These are phyloP conservation scores for Exophiala sp. DNA, from an alignment of 2,329 filamentous ascomycete species.

Conservation along the genomic window DNA sequence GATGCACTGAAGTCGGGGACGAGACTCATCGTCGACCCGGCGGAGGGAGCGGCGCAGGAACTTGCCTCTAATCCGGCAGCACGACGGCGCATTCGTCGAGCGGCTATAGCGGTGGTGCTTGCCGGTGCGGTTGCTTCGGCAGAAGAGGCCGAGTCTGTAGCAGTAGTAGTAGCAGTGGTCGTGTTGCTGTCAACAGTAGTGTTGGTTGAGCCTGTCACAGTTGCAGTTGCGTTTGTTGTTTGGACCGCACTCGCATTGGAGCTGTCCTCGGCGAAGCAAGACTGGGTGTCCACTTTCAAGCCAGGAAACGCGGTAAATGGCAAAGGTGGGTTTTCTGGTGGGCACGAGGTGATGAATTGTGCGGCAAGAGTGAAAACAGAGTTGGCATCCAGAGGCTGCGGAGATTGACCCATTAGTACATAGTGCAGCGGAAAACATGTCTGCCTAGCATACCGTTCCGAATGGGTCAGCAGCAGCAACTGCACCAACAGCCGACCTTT, in stretches of 20 bases:
- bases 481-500: constrained; percentile 55
- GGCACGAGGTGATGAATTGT: constrained; percentile 66
- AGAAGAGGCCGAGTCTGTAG: background rate
- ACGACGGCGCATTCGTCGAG: constrained; percentile 1
- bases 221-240: background rate
- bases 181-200: background rate
- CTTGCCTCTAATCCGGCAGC: background rate
- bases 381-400: constrained; percentile 54
- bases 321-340: constrained; percentile 55
- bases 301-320: constrained; percentile 58
- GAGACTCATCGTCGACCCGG: constrained; percentile 22
- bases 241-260: background rate
- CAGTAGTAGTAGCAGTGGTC: constrained; percentile 4
- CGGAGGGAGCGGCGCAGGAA: constrained; percentile 16
- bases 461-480: constrained; percentile 62
- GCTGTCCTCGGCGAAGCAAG: constrained; percentile 19
- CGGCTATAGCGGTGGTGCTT: background rate
- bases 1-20: constrained; percentile 22
- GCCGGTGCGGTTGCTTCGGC: constrained; percentile 1
- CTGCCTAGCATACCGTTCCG: constrained; percentile 45
- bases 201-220: constrained; percentile 4
- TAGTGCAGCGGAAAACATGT: background rate
- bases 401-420: background rate
- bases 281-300: constrained; percentile 29
- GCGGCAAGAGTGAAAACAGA: constrained; percentile 69